A percentile compares a stretch with the other conserved stretches of the same genome.
Conservation (phyloP, 2,329 filamentous ascomycete genomes). For the Cyphellophora europaea region DNA sequence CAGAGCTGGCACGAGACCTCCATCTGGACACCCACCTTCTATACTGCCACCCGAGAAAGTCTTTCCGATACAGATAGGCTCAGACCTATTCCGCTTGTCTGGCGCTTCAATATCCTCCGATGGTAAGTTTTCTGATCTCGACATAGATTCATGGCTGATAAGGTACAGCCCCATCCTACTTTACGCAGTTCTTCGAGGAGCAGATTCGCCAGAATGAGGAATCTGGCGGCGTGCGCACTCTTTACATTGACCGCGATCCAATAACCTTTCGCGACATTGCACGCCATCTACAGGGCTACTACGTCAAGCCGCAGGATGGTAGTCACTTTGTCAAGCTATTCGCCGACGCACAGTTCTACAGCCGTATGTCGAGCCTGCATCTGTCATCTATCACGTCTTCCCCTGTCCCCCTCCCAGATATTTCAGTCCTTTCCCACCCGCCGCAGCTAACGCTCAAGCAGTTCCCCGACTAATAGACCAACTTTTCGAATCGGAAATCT, state of each 20-base stretch:
- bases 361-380: conserved; percentile 52
- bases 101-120: conserved; percentile 63
- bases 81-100: conserved; percentile 58
- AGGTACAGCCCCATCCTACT: conserved; percentile 81
- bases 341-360: conserved; percentile 93
- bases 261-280: conserved; percentile 82
- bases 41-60: conserved; percentile 50
- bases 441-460: conserved; percentile 26
- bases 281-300: conserved; percentile 84
- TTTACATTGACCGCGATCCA: conserved; percentile 93
- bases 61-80: conserved; percentile 62
- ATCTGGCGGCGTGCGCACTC: conserved; percentile 58
- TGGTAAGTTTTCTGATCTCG: conserved; percentile 41
- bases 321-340: conserved; percentile 86
- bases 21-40: conserved; percentile 16
- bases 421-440: background rate
- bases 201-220: conserved; percentile 60
- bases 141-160: conserved; percentile 10
- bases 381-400: too few species aligned
- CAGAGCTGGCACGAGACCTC: conserved; percentile 12
- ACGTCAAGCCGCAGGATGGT: conserved; percentile 71
- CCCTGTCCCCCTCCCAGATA: too few species aligned
- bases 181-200: conserved; percentile 85
- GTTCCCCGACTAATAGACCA: conserved; percentile 84
- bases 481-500: conserved; percentile 84